Evolutionary conservation across 805 yeast genomes (phyloP).

Genomic region (Candida pseudofarinosa): DNA sequence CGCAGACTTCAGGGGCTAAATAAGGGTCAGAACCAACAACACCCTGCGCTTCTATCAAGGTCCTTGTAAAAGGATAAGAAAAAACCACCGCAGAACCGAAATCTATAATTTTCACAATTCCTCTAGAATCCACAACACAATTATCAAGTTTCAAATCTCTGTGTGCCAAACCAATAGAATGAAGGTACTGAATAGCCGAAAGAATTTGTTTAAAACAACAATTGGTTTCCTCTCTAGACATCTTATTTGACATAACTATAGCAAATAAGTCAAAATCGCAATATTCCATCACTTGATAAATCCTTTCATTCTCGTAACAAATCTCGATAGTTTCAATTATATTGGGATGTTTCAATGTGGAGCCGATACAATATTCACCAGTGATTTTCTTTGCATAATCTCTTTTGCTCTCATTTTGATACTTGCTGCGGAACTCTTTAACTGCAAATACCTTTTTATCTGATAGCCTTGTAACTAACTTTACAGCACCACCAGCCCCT

Average conservation of each 20-base stretch:
- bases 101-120: slow-evolving; percentile 74
- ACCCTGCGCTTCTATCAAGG: slow-evolving; percentile 61
- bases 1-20: slow-evolving; percentile 77
- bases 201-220: slow-evolving; percentile 75
- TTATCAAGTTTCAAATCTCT: slow-evolving; percentile 80
- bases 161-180: slow-evolving; percentile 76
- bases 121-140: slow-evolving; percentile 71
- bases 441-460: slow-evolving; percentile 78
- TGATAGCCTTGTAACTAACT: slow-evolving; percentile 60
- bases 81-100: slow-evolving; percentile 83
- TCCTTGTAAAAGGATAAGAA: slow-evolving; percentile 67
- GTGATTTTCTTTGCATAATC: slow-evolving; percentile 85
- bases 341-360: slow-evolving; percentile 77
- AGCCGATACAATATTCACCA: slow-evolving; percentile 85
- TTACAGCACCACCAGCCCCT: slow-evolving; percentile 88
- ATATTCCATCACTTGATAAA: slow-evolving; percentile 90
- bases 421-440: slow-evolving; percentile 72
- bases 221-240: slow-evolving; percentile 77
- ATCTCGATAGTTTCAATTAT: slow-evolving; percentile 75
- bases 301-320: slow-evolving; percentile 66
- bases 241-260: slow-evolving; percentile 80
- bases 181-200: slow-evolving; percentile 70
- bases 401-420: slow-evolving; percentile 64
- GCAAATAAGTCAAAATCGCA: slow-evolving; percentile 84
- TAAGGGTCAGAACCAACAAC: slow-evolving; percentile 86